Evolutionary conservation across 495 filamentous ascomycete genomes (phyloP), one percentile per base, ranked within the genome.

Genomic region (Tetracladium marchalianum): DNA sequence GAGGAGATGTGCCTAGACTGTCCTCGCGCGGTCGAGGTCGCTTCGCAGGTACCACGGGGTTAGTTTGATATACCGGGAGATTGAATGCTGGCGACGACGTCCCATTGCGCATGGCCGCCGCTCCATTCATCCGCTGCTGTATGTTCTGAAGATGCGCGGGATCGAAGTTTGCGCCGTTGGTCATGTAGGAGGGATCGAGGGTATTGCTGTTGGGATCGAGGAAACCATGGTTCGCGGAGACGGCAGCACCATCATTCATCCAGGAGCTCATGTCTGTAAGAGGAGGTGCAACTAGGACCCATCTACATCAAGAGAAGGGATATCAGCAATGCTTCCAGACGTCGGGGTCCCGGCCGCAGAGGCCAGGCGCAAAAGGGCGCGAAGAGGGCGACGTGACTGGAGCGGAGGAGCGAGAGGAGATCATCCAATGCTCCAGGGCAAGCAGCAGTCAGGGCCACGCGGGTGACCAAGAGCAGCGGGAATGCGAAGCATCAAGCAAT

Each of bases 21-120:
- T 95, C 89, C 65, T 93, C 87, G 54, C 77, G 67, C 22, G 87
- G 85, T 46, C 89, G 77, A 32, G 85, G 77, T 55, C 89, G 76
- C 62, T 95, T 95, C 4, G 89, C 86, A 44, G 90, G 90, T 47
- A 95, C 78, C 61, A 94, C 79, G 32, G 83, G 73, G 65, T 88
- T 83, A 31, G 82, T 82, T 56, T 84, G 79, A 67, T 86, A 87
- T 54, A 76, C 79, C n/a, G 80, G 75, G 50, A 76, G 80, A 49
- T 77, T 71, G 66, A 86, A 90, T 40, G 80, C 78, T 27, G 86
- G 84, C 4, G 55, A 58, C 33, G 85, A 87, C 3, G 22, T 27
- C 33, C 80, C 78, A 65, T 89, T 89, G 66, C 84, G 81, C 65
- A 82, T 78, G 22, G 22, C 22, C 3, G 22, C 22, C 52, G 75